Base-by-base conservation (phyloP, 306 rosid species). In the Hippophae tibetana region DNA sequence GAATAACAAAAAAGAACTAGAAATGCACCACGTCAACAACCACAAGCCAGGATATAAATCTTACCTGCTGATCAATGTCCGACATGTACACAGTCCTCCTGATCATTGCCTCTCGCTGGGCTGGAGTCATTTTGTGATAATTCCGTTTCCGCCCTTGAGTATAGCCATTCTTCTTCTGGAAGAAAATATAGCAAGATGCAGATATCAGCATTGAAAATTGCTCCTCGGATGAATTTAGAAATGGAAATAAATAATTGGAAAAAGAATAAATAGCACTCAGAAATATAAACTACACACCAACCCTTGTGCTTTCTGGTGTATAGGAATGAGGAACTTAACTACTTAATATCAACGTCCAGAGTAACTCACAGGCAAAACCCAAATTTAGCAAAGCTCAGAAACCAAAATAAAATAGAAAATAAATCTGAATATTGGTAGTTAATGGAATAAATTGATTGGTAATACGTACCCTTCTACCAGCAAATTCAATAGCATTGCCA, bases 21-120 rank as follows among this genome's bases (percentile, higher is more conserved):
- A 63, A 58, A 6, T 46, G 40, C 6, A 38, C 7, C 65, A 38
- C 52, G 6, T 14, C 47, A 48, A 53, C 56, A 54, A 64, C 51
- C 45, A 49, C 52, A 52, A 48, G 45, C 59, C 47, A 59, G 56
- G 43, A 60, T 52, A 50, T 47, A 40, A 45, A 38, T 52, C 57
- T 9, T 56, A 85, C 99, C 95, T 79, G 93, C 26, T 92, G 96
- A 79, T 92, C 99, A 73, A 92, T 92, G 76, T 88, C 96, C 60
- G 96, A 92, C 58, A 92, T 96, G 75, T 92, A 92, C 10, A 92
- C 96, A 9, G 99, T 88, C 85, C 99, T 92, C 76, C 86, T 71
- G 48, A 74, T 82, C 99, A 92, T 92, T 69, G 87, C 99, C 52
- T 92, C 97, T 60, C 95, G 66, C 74, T 82, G 87, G 43, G 82